Percentiles rank a stretch among this genome's conserved stretches.
phyloP scores from a whole-genome alignment of 2,329 filamentous ascomycete species.

The Penicillium sp. region DNA sequence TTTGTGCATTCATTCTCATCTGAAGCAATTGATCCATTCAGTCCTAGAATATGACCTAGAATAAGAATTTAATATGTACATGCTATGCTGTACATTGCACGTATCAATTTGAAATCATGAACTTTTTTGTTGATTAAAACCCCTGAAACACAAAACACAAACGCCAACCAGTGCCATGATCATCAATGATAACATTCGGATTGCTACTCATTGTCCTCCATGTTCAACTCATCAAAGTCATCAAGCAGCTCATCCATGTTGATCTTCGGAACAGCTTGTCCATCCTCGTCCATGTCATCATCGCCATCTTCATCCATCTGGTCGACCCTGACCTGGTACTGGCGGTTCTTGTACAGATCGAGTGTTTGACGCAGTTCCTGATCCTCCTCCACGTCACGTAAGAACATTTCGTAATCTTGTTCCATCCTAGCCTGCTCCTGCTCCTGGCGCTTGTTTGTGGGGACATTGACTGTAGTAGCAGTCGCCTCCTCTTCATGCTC shows the following conservation, averaged over 20 bases:
- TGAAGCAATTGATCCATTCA: background rate
- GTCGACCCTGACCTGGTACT: conserved; percentile 44
- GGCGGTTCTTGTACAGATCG: conserved; percentile 72
- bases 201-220: conserved; percentile 53
- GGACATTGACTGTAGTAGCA: conserved; percentile 23
- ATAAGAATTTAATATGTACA: background rate
- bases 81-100: conserved; percentile 6
- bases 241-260: conserved; percentile 62
- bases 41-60: background rate
- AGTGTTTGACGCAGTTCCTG: conserved; percentile 80
- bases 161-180: conserved; percentile 30
- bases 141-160: conserved; percentile 19
- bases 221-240: conserved; percentile 39
- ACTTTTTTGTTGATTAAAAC: conserved; percentile 16
- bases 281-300: conserved; percentile 63
- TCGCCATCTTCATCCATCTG: conserved; percentile 50
- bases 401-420: conserved; percentile 93
- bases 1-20: background rate
- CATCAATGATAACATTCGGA: conserved; percentile 25
- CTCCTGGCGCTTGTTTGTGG: conserved; percentile 50
- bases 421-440: conserved; percentile 85
- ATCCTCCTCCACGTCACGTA: conserved; percentile 95
- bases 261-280: conserved; percentile 60
- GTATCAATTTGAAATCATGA: conserved; percentile 13
- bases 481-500: conserved; percentile 71